Evolutionary conservation across 1,284 basidiomycete genomes (phyloP), one percentile per base, ranked within the genome.

Genomic region (Erythrobasidium hasegawianum): DNA sequence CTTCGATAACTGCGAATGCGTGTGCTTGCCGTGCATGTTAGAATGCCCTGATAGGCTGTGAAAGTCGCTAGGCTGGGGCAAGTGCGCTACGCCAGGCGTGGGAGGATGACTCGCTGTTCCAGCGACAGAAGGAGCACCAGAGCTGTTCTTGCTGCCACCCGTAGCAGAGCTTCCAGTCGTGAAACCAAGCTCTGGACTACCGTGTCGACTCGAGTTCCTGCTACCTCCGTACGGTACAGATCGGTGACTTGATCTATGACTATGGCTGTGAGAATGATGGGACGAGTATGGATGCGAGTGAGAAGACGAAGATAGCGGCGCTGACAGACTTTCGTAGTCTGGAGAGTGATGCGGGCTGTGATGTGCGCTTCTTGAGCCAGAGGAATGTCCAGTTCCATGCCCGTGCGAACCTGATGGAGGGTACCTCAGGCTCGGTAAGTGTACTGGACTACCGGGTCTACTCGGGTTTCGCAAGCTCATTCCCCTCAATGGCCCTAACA

Each of bases 401-500:
- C 27, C 29, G 20, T 57, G 55, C 55, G 18, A 14, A 13, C 52
- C 39, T 4, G 52, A 47, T 41, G 61, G 18, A 41, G 62, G 62
- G 22, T 52, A 65, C 40, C 62, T 13, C 29, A 58, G 26, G 18
- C 61, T 55, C 24, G 61, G 54, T 8, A 45, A 24, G 22, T 65
- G 62, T 1, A 65, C 62, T 4, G 62, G 62, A 20, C 50, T 55
- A 27, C 13, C 40, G 18, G 62, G 62, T 47, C 62, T 47, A 39
- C 55, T 55, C 24, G 62, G 62, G 26, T 58, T 58, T 14, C 62
- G 20, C 26, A 73, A 62, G 11, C 69, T 70, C 54, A 73, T 52
- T 11, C 72, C 72, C 64, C 87, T 83, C 75, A 95, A 80, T 2
- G 89, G 87, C 0, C 87, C 88, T 18, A 93, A 82, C 78, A 92